Evolutionary conservation across 2,329 filamentous ascomycete species (phyloP).

Genomic region (Pyrenochaeta sp.): DNA sequence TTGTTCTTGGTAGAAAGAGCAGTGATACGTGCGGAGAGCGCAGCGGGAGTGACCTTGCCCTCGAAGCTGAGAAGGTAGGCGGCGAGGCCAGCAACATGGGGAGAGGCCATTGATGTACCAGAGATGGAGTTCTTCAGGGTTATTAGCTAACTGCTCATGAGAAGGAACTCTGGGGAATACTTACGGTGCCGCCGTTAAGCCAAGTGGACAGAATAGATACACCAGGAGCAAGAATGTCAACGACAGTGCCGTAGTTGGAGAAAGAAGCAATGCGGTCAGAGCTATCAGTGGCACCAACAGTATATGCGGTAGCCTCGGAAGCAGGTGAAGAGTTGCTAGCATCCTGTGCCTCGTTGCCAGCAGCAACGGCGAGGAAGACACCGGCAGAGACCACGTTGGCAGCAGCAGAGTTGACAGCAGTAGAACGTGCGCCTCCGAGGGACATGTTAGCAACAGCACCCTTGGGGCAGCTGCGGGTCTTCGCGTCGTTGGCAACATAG

Average conservation of each 20-base stretch:
- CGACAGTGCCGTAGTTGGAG: constrained; percentile 49
- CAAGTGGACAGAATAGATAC: constrained; percentile 58
- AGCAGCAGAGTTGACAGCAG: constrained; percentile 49
- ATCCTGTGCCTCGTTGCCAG: constrained; percentile 47
- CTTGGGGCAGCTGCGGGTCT: constrained; percentile 45
- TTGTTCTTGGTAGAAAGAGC: constrained; percentile 52
- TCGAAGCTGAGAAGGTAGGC: constrained; percentile 70
- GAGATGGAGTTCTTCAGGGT: constrained; percentile 58
- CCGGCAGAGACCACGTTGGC: constrained; percentile 45
- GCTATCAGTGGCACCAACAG: constrained; percentile 51
- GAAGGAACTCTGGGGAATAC: neutral
- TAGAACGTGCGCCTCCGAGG: constrained; percentile 48
- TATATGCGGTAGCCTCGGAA: constrained; percentile 48
- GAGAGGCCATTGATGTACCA: constrained; percentile 72
- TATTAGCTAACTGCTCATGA: constrained; percentile 11
- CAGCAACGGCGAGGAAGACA: constrained; percentile 51
- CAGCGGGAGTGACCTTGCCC: constrained; percentile 54
- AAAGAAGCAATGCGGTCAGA: constrained; percentile 46
- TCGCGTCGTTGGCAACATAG: constrained; percentile 42
- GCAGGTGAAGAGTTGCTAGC: constrained; percentile 48
- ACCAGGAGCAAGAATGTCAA: constrained; percentile 52
- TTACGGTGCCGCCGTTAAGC: constrained; percentile 48
- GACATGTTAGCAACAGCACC: constrained; percentile 50
- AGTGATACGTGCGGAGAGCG: constrained; percentile 58
- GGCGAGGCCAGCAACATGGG: constrained; percentile 73